Evolutionary conservation across 805 yeast species (phyloP), one percentile per base, ranked within the genome.

Genomic region (Pichia occidentalis): DNA sequence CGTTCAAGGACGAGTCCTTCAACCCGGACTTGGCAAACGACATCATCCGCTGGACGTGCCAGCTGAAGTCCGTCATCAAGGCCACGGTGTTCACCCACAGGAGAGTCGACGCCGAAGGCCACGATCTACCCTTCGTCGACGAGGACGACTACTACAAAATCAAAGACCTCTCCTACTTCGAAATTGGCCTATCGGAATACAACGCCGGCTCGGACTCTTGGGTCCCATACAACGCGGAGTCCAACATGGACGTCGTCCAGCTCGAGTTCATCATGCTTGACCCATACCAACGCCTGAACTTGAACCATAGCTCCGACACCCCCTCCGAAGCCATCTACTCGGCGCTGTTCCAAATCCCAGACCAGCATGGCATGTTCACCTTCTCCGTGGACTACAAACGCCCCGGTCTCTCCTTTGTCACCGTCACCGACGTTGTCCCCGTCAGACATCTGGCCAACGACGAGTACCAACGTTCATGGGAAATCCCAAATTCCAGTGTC

Each of bases 341-440:
- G 16, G 66, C 73, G 14, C 61, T 65, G 36, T 86, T 92, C 61
- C 71, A 70, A 32, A 62, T 86, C 26, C 99, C 99, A 17, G 97
- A 90, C 60, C 96, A 87, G 54, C 95, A 92, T 61, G 99, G 99
- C 40, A 83, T 92, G 73, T 92, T 87, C 65, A 84, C 96, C 2
- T 87, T 85, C 58, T 70, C 71, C 44, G 69, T 83, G 32, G 81
- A 83, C 51, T 88, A 88, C 66, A 73, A 73, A 57, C 77, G 95
- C 55, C 67, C 74, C 11, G 97, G 97, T 5, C 68, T 70, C 50
- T 68, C 84, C 18, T 87, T 68, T 59, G 57, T 90, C 37, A 67
- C 67, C 20, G 85, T 80, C 50, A 70, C 73, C 44, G 70, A 71
- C 38, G 77, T 82, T 14, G 85, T 86, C 37, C 78, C 97, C 2